phyloP scores from a whole-genome alignment of 163 green algal species.

The Scenedesmus sp. region DNA sequence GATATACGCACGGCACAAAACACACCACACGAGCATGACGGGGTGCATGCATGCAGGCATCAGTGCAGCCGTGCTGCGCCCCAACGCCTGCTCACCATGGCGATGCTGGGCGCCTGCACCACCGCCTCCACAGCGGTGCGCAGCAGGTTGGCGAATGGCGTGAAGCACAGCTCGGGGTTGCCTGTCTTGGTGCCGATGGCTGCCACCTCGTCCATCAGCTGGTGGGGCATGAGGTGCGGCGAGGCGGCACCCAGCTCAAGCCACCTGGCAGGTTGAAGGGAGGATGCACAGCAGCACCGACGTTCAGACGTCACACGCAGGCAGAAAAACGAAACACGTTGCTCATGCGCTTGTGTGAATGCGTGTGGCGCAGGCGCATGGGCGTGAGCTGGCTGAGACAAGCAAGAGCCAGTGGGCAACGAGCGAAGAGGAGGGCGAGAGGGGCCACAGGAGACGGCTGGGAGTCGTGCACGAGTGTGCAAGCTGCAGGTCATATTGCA shows the following conservation, averaged over 20 bases:
- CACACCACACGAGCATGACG: neutral
- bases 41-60: neutral
- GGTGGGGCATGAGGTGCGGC: slow-evolving; percentile 76
- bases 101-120: slow-evolving; percentile 40
- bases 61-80: neutral
- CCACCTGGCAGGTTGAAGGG: slow-evolving; percentile 41
- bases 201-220: slow-evolving; percentile 67
- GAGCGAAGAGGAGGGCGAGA: too few relatives aligned
- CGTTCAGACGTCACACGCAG: too few relatives aligned
- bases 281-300: neutral
- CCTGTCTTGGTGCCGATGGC: neutral
- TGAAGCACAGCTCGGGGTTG: slow-evolving; percentile 29
- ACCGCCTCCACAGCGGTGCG: slow-evolving; percentile 51
- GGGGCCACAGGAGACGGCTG: too few relatives aligned
- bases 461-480: too few relatives aligned
- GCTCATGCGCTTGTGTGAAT: neutral
- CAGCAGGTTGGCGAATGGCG: slow-evolving; percentile 48
- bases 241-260: slow-evolving; percentile 48
- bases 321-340: neutral
- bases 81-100: slow-evolving; percentile 1
- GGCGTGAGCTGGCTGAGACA: too few relatives aligned
- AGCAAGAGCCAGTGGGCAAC: too few relatives aligned
- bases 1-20: too few relatives aligned
- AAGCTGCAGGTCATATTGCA: too few relatives aligned
- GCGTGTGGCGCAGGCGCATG: too few relatives aligned